Conservation (phyloP, 768 basidiomycete species). For the Mycena floridula region DNA sequence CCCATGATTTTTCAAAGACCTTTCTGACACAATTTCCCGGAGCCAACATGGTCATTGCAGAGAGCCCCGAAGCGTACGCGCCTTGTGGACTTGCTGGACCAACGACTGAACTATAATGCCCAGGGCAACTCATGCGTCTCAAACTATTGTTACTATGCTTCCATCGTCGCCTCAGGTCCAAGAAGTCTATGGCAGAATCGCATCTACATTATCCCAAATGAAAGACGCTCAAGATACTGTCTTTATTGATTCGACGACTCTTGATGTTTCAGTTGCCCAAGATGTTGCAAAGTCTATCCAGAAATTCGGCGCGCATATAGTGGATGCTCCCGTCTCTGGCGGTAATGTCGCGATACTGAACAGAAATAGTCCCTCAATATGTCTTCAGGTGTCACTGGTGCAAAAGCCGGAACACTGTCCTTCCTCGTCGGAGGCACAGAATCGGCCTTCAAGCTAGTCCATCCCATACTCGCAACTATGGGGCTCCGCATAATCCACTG, state of each 20-base stretch:
- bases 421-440: constrained; percentile 86
- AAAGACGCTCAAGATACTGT: constrained; percentile 42
- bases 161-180: constrained; percentile 88
- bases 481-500: constrained; percentile 80
- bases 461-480: constrained; percentile 65
- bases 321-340: constrained; percentile 94
- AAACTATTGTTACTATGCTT: constrained; percentile 81
- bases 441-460: constrained; percentile 47
- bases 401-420: constrained; percentile 79
- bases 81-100: constrained; percentile 3
- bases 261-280: constrained; percentile 74
- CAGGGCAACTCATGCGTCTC: constrained; percentile 60
- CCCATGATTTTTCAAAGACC: constrained; percentile 46
- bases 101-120: constrained; percentile 7
- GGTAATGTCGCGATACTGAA: constrained; percentile 38
- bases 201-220: constrained; percentile 42
- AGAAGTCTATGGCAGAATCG: constrained; percentile 67
- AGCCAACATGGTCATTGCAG: constrained; percentile 50
- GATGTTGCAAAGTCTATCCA: constrained; percentile 52
- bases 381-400: constrained; percentile 64
- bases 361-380: background rate
- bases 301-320: constrained; percentile 59
- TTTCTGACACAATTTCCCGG: constrained; percentile 55
- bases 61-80: constrained; percentile 68
- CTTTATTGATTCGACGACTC: constrained; percentile 87